Conservation (phyloP, 1,284 basidiomycete species). For the Wolfiporia cocos region DNA sequence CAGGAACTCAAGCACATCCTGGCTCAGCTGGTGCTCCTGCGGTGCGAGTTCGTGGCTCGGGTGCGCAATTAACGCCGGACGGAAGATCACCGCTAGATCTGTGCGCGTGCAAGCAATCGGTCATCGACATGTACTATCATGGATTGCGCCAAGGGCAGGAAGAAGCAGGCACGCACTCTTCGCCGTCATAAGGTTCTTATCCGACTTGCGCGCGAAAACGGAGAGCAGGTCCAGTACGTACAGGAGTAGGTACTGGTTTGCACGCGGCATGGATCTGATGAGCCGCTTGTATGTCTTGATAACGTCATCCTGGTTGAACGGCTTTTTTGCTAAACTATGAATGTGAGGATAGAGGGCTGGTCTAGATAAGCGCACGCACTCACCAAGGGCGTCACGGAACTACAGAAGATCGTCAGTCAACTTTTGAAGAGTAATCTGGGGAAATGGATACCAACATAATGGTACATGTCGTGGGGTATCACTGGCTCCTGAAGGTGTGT, state of each 20-base stretch:
- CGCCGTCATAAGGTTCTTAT: slow-evolving; percentile 95
- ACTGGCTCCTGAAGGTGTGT: slow-evolving; percentile 67
- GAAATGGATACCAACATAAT: slow-evolving; percentile 62
- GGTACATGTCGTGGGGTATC: slow-evolving; percentile 85
- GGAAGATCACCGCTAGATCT: slow-evolving; percentile 95
- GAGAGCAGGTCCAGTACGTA: slow-evolving; percentile 95
- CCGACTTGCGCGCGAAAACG: slow-evolving; percentile 87
- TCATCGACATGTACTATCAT: too few relatives aligned
- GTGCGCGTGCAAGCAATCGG: too few relatives aligned
- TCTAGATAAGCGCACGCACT: slow-evolving; percentile 19
- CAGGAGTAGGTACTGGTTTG: slow-evolving; percentile 91
- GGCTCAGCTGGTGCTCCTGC: slow-evolving; percentile 80
- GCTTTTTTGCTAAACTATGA: slow-evolving; percentile 46
- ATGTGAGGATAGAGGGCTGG: slow-evolving; percentile 1
- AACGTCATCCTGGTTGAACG: slow-evolving; percentile 60
- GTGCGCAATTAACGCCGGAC: slow-evolving; percentile 88
- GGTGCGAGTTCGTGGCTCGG: slow-evolving; percentile 80
- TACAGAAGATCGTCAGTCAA: slow-evolving; percentile 25
- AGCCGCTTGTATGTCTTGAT: slow-evolving; percentile 79
- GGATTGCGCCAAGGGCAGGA: too few relatives aligned
- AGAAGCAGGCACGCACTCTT: slow-evolving; percentile 60
- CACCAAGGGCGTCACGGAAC: slow-evolving; percentile 82
- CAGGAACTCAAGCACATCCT: slow-evolving; percentile 90
- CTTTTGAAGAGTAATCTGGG: slow-evolving; percentile 3
- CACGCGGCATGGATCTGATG: slow-evolving; percentile 79